Conservation (phyloP, 1,139 yeast species). For the Protomyces inundatus region DNA sequence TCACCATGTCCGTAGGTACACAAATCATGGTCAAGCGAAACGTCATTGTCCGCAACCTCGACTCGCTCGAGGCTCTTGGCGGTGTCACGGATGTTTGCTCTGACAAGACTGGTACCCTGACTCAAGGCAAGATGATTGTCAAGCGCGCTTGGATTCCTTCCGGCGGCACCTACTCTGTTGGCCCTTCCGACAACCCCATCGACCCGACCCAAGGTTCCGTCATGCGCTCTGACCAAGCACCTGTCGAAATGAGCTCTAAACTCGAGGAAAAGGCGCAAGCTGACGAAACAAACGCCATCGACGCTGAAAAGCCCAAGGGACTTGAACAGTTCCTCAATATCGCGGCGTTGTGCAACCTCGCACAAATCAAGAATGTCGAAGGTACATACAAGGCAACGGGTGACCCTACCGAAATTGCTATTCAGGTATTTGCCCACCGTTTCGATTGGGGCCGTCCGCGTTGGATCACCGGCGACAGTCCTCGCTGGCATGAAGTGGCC, state of each 20-base stretch:
- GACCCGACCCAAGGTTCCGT: slow-evolving; percentile 66
- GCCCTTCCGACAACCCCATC: slow-evolving; percentile 60
- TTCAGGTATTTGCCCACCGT: slow-evolving; percentile 64
- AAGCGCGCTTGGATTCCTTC: slow-evolving; percentile 72
- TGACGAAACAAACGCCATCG: not conserved
- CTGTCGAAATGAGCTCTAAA: not conserved
- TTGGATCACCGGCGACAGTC: slow-evolving; percentile 26
- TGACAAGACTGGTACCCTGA: slow-evolving; percentile 76
- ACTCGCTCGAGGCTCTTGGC: slow-evolving; percentile 73
- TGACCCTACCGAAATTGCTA: slow-evolving; percentile 80
- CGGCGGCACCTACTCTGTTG: slow-evolving; percentile 60
- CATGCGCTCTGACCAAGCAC: not conserved
- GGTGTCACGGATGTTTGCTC: slow-evolving; percentile 78
- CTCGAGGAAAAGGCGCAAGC: not conserved
- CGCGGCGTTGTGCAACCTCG: slow-evolving; percentile 71
- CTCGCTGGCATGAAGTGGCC: slow-evolving; percentile 46
- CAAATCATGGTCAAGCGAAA: slow-evolving; percentile 66
- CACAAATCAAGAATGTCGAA: slow-evolving; percentile 47
- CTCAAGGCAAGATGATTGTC: slow-evolving; percentile 75
- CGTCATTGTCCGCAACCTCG: slow-evolving; percentile 72
- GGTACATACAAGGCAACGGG: slow-evolving; percentile 68
- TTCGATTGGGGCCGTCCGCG: slow-evolving; percentile 46
- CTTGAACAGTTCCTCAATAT: slow-evolving; percentile 51
- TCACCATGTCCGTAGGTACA: slow-evolving; percentile 83
- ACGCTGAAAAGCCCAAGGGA: not conserved